Evolutionary conservation across 2,329 filamentous ascomycete species (phyloP), one percentile per base, ranked within the genome.

Genomic region (Fusarium caatingaense): DNA sequence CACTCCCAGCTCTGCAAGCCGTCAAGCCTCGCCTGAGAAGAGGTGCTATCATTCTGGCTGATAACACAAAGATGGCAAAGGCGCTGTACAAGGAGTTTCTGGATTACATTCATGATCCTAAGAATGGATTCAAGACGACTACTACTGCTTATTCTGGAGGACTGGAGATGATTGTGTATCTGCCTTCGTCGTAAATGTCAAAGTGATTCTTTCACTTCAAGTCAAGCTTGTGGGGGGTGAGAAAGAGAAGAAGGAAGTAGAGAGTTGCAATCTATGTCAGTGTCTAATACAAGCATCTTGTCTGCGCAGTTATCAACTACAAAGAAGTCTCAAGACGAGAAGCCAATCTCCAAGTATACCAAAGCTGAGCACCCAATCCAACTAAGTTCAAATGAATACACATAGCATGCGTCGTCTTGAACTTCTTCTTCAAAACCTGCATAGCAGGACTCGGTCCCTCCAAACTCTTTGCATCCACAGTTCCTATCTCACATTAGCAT

Each of bases 1-100:
- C 85, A 0, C 77, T 89, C 27, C 86, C 87, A 4, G 83, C 85
- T 1, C 75, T 89, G 20, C 80, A 83, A 60, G 73, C 85, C 0
- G 76, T 88, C 11, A 79, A 84, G 62, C 83, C 85, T 4, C 81
- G 78, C 20, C 64, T 89, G 45, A 80, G 77, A 42, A 73, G 75
- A 6, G 86, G 86, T 0, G 84, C 85, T 0, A 77, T 87, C 5
- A 78, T 88, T 3, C 72, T 89, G 1, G 74, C 78, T 0, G 86
- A 89, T 62, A 88, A 89, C 62, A 83, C 81, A 2, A 77, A 81
- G 15, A 76, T 76, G 8, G 75, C 79, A 0, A 78, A 74, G 1
- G 64, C 75, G 5, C 76, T 80, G 5, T 88, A 88, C 60, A 76
- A 78, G 40, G 86, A 89, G 5, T 74, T 88, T 4, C 65, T 87